These are phyloP conservation scores for Floccularia luteovirens DNA, from an alignment of 768 basidiomycete species.

Conservation along the genomic window DNA sequence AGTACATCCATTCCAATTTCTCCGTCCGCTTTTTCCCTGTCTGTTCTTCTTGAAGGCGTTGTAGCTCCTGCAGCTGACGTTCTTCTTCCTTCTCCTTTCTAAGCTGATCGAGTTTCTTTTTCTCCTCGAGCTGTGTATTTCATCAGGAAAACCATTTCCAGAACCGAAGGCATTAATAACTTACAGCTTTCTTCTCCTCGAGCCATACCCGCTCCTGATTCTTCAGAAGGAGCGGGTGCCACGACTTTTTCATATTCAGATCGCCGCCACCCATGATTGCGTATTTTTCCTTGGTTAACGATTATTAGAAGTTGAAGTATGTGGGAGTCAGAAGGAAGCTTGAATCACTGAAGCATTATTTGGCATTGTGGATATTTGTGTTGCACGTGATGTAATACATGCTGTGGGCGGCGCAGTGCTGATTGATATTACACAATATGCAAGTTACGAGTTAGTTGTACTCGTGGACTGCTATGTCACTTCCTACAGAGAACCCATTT, in stretches of 20 bases:
- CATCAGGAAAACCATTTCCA: slow-evolving; percentile 7
- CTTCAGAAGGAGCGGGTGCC: slow-evolving; percentile 97
- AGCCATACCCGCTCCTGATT: slow-evolving; percentile 99
- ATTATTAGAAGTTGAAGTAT: slow-evolving; percentile 4
- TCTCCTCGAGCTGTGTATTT: slow-evolving; percentile 81
- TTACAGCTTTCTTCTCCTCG: slow-evolving; percentile 92
- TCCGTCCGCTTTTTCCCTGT: slow-evolving; percentile 93
- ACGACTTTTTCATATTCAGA: slow-evolving; percentile 99
- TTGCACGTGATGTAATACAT: neutral
- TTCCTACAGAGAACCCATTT: neutral
- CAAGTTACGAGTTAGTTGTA: neutral
- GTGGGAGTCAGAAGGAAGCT: neutral
- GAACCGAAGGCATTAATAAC: slow-evolving; percentile 18
- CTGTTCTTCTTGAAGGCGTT: slow-evolving; percentile 89
- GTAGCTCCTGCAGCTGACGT: slow-evolving; percentile 91
- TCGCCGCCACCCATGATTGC: slow-evolving; percentile 96
- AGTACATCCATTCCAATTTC: slow-evolving; percentile 99
- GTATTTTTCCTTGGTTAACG: slow-evolving; percentile 10
- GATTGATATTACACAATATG: neutral
- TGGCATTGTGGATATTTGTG: neutral
- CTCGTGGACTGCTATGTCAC: neutral
- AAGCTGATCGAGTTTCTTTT: slow-evolving; percentile 95
- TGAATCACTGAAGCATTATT: no score
- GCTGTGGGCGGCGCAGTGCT: neutral
- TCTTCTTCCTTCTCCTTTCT: slow-evolving; percentile 98